Conservation (phyloP, 768 basidiomycete genomes). For the Nidularia pulvinata region DNA sequence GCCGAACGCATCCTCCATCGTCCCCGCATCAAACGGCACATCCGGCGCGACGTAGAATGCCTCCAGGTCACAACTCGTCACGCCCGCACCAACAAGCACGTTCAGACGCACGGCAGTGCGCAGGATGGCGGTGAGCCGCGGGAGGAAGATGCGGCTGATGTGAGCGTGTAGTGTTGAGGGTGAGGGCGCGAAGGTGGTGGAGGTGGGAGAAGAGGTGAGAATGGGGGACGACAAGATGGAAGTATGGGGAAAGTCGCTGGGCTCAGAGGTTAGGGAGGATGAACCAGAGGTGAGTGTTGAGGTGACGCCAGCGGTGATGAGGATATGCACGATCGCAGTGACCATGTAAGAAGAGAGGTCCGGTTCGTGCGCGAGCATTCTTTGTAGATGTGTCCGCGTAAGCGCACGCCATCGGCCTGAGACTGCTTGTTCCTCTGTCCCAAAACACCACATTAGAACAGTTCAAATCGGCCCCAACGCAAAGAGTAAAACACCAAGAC, state of each 20-base stretch:
- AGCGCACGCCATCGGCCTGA: slow-evolving; percentile 43
- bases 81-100: slow-evolving; percentile 57
- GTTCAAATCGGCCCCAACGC: neutral
- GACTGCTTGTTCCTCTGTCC: slow-evolving; percentile 39
- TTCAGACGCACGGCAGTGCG: slow-evolving; percentile 50
- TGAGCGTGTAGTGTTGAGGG: slow-evolving; percentile 29
- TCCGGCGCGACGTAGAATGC: slow-evolving; percentile 46
- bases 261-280: no score
- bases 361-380: slow-evolving; percentile 15
- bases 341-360: slow-evolving; percentile 33
- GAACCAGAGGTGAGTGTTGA: no score
- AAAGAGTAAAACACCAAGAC: slow-evolving; percentile 3
- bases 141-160: slow-evolving; percentile 40
- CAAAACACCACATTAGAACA: neutral
- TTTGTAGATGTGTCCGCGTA: slow-evolving; percentile 23
- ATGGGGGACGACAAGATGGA: no score
- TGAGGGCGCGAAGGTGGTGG: no score
- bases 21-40: slow-evolving; percentile 29
- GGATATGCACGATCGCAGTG: slow-evolving; percentile 38
- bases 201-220: no score
- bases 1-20: slow-evolving; percentile 47
- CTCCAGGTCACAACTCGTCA: slow-evolving; percentile 59
- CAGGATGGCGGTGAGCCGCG: slow-evolving; percentile 38
- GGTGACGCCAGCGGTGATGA: slow-evolving; percentile 34
- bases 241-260: no score